Conservation (phyloP, 2,329 filamentous ascomycete species). For the Hymenoscyphus repandus region DNA sequence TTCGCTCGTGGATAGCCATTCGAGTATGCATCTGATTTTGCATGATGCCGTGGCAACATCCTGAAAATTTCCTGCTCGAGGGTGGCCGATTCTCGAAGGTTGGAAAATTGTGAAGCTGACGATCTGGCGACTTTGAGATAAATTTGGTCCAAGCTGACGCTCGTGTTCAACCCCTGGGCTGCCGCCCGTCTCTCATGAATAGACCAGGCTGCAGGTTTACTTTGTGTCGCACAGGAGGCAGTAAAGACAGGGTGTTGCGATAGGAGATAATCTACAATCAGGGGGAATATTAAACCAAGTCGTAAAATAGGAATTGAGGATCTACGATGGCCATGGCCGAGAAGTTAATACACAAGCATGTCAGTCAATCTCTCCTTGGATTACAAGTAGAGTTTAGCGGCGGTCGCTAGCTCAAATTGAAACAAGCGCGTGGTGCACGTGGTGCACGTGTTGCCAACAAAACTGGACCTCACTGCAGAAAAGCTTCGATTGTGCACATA, state of each 20-base stretch:
- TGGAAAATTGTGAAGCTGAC: slow-evolving; percentile 14
- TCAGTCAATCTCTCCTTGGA: no score
- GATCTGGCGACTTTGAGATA: slow-evolving; percentile 16
- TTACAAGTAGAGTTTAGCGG: background rate
- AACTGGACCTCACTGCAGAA: background rate
- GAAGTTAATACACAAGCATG: background rate
- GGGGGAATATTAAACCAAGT: no score
- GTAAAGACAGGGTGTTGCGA: background rate
- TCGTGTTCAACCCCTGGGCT: slow-evolving; percentile 23
- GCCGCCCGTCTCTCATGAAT: slow-evolving; percentile 15
- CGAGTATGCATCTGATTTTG: slow-evolving; percentile 55
- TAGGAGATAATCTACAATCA: no score
- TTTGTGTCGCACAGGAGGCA: background rate
- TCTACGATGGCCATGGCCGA: background rate
- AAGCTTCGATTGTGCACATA: no score
- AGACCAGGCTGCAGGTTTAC: background rate
- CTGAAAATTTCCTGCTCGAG: slow-evolving; percentile 35
- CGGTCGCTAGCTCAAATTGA: slow-evolving; percentile 4
- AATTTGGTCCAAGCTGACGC: slow-evolving; percentile 14
- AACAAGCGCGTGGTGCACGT: slow-evolving; percentile 11
- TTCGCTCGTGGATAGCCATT: slow-evolving; percentile 73
- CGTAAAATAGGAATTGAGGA: slow-evolving; percentile 4
- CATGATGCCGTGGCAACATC: slow-evolving; percentile 82
- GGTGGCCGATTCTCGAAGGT: slow-evolving; percentile 3
- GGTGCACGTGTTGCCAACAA: background rate